Base-by-base conservation (phyloP, 345 rosid species). In the Populus ilicifolia region DNA sequence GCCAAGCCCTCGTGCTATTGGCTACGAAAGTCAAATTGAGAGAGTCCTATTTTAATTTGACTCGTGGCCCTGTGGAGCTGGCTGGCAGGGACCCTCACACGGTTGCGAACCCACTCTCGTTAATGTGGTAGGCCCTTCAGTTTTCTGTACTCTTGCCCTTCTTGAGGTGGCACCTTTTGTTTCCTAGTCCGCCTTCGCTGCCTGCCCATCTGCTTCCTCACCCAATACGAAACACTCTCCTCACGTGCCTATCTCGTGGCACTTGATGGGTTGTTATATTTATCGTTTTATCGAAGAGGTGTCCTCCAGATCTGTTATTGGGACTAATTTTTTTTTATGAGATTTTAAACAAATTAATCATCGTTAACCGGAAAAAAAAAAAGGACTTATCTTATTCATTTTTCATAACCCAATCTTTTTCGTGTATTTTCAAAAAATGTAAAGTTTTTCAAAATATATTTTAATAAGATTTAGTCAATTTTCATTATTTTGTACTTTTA, bases 121-220 rank as follows among this genome's bases (percentile, higher is more conserved):
- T 29, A 65, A 66, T 4, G 41, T 10, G 20, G 74, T 43, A 30
- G 73, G 77, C 18, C 73, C 62, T 44, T 14, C 5, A 2, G 25
- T 12, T 63, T 41, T 5, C 70, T 72, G 69, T 54, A 38, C 46
- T 29, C n/a, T 38, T 61, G 75, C 75, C 80, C 67, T 18, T 21
- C 50, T 50, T 69, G 62, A 41, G 72, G 35, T 62, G 80, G 35
- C 71, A 67, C 66, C 1, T 66, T 70, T 71, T 30, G 9, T 70
- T 29, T 30, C 20, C 74, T 50, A 50, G 5, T 23, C 43, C 2
- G 52, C 16, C 23, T 18, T 41, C 8, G 8, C n/a, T 18, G 8
- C 11, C 38, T 43, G 36, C 38, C 8, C 50, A 2, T 44, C 50
- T 14, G 17, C 50, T 44, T 14, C 50, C 50, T 46, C 50, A 46